Conservation (phyloP, 140 eudicot genomes). For the Stevia rebaudiana region DNA sequence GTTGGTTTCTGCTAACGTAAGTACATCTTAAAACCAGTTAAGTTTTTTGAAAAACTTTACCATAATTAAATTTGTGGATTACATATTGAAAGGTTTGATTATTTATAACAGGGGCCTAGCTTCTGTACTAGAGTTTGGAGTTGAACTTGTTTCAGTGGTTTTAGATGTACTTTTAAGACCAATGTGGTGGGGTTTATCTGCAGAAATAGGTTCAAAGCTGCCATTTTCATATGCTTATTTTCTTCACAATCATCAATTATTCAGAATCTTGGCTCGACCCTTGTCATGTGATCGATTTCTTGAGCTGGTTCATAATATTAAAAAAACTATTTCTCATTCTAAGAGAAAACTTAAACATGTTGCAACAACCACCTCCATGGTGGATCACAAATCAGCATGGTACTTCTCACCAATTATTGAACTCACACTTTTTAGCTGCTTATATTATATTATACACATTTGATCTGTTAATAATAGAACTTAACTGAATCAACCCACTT, state of each 20-base stretch:
- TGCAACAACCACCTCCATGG: slow-evolving; percentile 28
- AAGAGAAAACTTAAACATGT: slow-evolving; percentile 29
- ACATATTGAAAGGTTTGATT: slow-evolving; percentile 32
- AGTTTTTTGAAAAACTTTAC: neutral
- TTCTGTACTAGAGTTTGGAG: slow-evolving; percentile 52
- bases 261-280: slow-evolving; percentile 46
- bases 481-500: neutral
- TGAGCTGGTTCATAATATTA: slow-evolving; percentile 36
- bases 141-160: slow-evolving; percentile 36
- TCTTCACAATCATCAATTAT: slow-evolving; percentile 35
- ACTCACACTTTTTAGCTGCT: too few relatives aligned
- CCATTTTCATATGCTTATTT: slow-evolving; percentile 66
- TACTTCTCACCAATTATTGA: slow-evolving; percentile 17
- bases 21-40: slow-evolving; percentile 22
- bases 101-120: slow-evolving; percentile 63
- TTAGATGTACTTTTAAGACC: slow-evolving; percentile 70
- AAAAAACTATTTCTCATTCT: slow-evolving; percentile 27
- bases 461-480: too few relatives aligned
- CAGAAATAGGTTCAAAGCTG: slow-evolving; percentile 53
- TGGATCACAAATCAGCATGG: slow-evolving; percentile 69
- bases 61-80: slow-evolving; percentile 5
- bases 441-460: neutral
- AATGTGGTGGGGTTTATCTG: slow-evolving; percentile 66
- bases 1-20: slow-evolving; percentile 68
- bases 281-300: slow-evolving; percentile 43